phyloP scores from a whole-genome alignment of 2,329 filamentous ascomycete species.

The Xylariaceae sp. region DNA sequence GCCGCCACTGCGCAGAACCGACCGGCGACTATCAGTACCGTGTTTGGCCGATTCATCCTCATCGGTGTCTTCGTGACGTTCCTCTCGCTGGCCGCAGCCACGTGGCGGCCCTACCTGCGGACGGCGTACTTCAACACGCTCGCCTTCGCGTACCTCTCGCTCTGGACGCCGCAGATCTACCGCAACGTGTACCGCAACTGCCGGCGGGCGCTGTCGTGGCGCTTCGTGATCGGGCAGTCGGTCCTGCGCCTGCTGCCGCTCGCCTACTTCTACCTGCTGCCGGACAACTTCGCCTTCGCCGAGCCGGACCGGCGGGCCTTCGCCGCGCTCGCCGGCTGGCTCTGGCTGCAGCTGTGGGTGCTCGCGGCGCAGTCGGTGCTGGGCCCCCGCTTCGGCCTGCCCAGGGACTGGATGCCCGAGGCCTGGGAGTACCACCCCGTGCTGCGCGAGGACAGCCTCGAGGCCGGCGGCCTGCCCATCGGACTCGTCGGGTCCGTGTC shows the following conservation, averaged over 20 bases:
- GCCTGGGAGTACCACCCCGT: constrained; percentile 95
- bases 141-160: constrained; percentile 71
- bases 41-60: constrained; percentile 51
- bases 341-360: constrained; percentile 77
- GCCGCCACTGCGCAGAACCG: constrained; percentile 20
- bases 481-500: too few species aligned
- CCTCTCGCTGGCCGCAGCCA: constrained; percentile 50
- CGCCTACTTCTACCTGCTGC: constrained; percentile 73
- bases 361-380: constrained; percentile 78
- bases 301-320: constrained; percentile 61
- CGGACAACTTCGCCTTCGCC: constrained; percentile 75
- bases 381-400: constrained; percentile 81
- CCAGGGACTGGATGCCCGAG: constrained; percentile 57
- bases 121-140: constrained; percentile 55
- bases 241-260: constrained; percentile 70
- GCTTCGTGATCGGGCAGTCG: constrained; percentile 81
- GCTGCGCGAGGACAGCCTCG: constrained; percentile 71
- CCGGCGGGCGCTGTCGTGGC: constrained; percentile 83
- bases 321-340: constrained; percentile 60
- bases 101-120: constrained; percentile 51
- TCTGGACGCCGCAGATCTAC: constrained; percentile 88
- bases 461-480: constrained; percentile 74
- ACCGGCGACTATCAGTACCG: constrained; percentile 41
- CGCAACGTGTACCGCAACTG: constrained; percentile 89
- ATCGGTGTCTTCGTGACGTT: constrained; percentile 48